Base-by-base conservation (phyloP, 2,329 filamentous ascomycete species). In the Cryphonectria nitschkei region DNA sequence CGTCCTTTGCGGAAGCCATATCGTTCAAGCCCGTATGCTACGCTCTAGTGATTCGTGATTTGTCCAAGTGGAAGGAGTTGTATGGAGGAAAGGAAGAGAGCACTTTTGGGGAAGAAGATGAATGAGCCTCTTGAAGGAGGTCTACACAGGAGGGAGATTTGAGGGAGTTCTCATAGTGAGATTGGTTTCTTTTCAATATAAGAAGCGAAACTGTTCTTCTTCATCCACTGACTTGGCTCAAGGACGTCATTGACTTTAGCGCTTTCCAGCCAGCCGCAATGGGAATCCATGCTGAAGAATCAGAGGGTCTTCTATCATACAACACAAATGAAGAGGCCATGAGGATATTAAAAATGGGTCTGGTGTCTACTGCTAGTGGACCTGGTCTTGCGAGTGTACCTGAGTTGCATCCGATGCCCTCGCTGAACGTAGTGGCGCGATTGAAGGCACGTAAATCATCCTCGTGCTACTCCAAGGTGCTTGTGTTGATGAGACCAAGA, bases 241-340 rank as follows among this genome's bases (percentile, higher is more conserved):
- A 60, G 63, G 66, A 67, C 69, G 52, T 65, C 65, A 70, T 68
- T 68, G 68, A 72, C 61, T 66, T 68, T 54, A 65, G 68, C 65
- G 68, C 16, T 37, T 29, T 19, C n/a, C 22, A 8, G 7, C 22
- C 56, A 52, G 50, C 32, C 63, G 41, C 52, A 54, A 22, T 29
- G 34, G 16, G 8, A 19, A 50, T 43, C n/a, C 39, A 39, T 26
- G 22, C 6, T 11, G 5, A 46, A 43, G 26, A 26, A 29, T n/a
- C 11, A 43, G 26, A 2, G 41, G 14, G 37, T 32, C 7, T 64
- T n/a, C 37, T 26, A n/a, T 29, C 37, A 29, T 26, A n/a, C 54
- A 58, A 14, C 26, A 14, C 2, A 32, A 32, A 7, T 58, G 54
- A 19, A 58, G 54, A 58, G 16, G 29, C 19, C 54, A 58, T 58